phyloP scores from a whole-genome alignment of 2,329 filamentous ascomycete species.

The Pseudohalonectria lignicola region DNA sequence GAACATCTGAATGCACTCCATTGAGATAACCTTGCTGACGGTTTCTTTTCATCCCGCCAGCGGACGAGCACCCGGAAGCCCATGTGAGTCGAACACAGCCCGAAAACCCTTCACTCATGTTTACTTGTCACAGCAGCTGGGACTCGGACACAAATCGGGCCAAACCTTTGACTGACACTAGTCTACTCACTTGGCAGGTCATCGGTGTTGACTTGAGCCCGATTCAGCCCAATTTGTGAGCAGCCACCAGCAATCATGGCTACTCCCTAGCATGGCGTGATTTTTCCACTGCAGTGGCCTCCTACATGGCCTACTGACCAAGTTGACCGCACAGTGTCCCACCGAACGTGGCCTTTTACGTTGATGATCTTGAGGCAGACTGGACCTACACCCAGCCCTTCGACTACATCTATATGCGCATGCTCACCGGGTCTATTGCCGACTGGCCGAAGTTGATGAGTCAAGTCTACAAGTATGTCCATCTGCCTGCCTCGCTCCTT shows the following conservation, averaged over 20 bases:
- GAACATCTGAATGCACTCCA: conserved; percentile 5
- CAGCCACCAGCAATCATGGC: too few species aligned
- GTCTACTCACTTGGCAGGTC: too few species aligned
- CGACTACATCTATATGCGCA: conserved; percentile 8
- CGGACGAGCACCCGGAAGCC: conserved; percentile 4
- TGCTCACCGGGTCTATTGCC: conserved; percentile 8
- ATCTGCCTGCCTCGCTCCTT: too few species aligned
- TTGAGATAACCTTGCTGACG: background rate
- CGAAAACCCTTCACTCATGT: too few species aligned
- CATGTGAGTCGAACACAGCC: conserved; percentile 1
- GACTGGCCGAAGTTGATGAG: conserved; percentile 10
- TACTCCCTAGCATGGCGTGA: too few species aligned
- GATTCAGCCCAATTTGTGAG: conserved; percentile 9
- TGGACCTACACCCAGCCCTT: conserved; percentile 9
- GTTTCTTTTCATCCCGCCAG: background rate
- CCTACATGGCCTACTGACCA: too few species aligned
- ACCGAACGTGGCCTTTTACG: conserved; percentile 11
- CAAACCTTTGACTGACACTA: too few species aligned
- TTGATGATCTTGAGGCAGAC: conserved; percentile 11
- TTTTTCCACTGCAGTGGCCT: too few species aligned
- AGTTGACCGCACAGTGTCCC: too few species aligned
- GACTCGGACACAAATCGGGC: too few species aligned
- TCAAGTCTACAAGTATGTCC: conserved; percentile 5
- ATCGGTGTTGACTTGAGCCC: conserved; percentile 12
- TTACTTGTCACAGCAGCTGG: too few species aligned